These are phyloP conservation scores for Massarina eburnea DNA, from an alignment of 2,329 filamentous ascomycete genomes.

Conservation along the genomic window DNA sequence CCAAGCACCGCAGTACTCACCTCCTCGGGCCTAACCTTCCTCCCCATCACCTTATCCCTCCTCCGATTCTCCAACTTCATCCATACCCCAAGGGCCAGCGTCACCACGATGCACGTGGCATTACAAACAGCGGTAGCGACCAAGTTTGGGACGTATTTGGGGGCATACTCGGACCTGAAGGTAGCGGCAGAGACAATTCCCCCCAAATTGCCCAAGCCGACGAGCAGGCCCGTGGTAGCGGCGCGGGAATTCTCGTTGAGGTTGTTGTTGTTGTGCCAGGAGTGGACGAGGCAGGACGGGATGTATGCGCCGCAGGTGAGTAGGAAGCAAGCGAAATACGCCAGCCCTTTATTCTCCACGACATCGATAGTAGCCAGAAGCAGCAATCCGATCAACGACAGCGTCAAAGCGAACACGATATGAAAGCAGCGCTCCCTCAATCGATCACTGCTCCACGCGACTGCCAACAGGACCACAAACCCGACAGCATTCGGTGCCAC, in stretches of 20 bases:
- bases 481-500: slow-evolving; percentile 54
- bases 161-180: slow-evolving; percentile 53
- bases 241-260: slow-evolving; percentile 53
- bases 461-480: slow-evolving; percentile 48
- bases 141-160: slow-evolving; percentile 52
- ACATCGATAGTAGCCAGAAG: slow-evolving; percentile 50
- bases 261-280: slow-evolving; percentile 58
- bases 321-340: slow-evolving; percentile 56
- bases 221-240: slow-evolving; percentile 51
- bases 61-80: slow-evolving; percentile 50
- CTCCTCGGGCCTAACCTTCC: slow-evolving; percentile 39
- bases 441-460: slow-evolving; percentile 50
- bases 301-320: slow-evolving; percentile 47
- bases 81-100: slow-evolving; percentile 46
- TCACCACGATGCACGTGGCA: slow-evolving; percentile 45
- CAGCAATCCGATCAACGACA: slow-evolving; percentile 50
- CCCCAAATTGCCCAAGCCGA: slow-evolving; percentile 54
- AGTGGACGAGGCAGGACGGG: slow-evolving; percentile 55
- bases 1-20: slow-evolving; percentile 44
- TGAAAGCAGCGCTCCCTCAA: slow-evolving; percentile 52
- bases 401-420: slow-evolving; percentile 43
- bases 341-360: slow-evolving; percentile 45
- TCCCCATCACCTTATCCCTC: slow-evolving; percentile 43
- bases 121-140: slow-evolving; percentile 49
- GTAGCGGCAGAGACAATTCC: slow-evolving; percentile 51